Evolutionary conservation across 208 protist species (phyloP), one percentile per base, ranked within the genome.

Genomic region (Leptomonas seymouri): DNA sequence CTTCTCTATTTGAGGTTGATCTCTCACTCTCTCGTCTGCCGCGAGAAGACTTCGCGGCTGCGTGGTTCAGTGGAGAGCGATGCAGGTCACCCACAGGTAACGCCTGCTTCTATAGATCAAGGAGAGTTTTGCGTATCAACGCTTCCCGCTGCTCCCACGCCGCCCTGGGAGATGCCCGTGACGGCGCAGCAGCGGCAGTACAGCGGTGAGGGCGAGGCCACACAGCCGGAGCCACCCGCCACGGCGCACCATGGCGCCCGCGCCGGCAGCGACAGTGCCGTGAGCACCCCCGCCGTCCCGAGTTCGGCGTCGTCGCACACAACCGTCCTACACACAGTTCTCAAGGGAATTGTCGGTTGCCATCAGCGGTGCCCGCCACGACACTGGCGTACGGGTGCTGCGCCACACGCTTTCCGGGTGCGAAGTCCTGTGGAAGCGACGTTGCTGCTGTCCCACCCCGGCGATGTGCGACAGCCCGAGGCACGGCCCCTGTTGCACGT

Each of bases 291-390:
- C 11, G 9, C 28, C 28, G 31, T 28, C 51, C 36, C 36, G 3
- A 23, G 14, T 14, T 56, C 51, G 21, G 28, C 23, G 31, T 21
- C 54, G 28, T 42, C 54, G 30, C 9, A 28, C 23, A 23, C 54
- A 1, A 16, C 23, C 27, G 7, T 18, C 2, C 9, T 31, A 44
- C 54, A 58, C 54, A 31, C 14, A 2, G 54, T 28, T 6, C 30
- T 34, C 2, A 23, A 23, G 23, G 56, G 34, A 0, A 39, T 34
- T 15, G 30, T 36, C 3, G 58, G 54, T 8, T 4, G 44, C 44
- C 23, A n/a, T 0, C 69, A 54, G 60, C 46, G 46, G 21, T 68
- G 58, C 61, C 61, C 61, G n/a, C 69, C 54, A 14, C 54, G 61
- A 18, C 69, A 48, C 41, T 67, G 61, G 61, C 53, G 51, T 6